These are phyloP conservation scores for Podospora comata DNA, from an alignment of 495 filamentous ascomycete species.

Conservation along the genomic window DNA sequence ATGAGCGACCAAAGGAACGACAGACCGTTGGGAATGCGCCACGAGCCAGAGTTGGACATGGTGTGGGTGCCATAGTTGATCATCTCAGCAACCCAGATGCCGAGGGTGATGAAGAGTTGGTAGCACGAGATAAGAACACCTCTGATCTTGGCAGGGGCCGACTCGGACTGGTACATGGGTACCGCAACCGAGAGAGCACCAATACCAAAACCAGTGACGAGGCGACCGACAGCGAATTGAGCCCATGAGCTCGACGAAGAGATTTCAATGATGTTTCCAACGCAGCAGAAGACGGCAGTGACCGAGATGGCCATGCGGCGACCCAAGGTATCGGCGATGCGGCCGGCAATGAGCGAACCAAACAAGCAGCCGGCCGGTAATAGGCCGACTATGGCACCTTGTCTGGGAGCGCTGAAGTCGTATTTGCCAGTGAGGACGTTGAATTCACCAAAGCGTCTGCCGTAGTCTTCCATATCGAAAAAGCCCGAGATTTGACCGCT, in stretches of 20 bases:
- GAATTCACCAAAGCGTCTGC: constrained; percentile 45
- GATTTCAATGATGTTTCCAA: constrained; percentile 67
- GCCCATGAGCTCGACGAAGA: constrained; percentile 51
- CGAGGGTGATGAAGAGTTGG: constrained; percentile 84
- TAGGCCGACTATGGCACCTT: constrained; percentile 54
- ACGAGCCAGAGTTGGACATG: constrained; percentile 54
- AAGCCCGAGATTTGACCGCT: constrained; percentile 53
- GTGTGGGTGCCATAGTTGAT: constrained; percentile 73
- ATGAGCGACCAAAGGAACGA: constrained; percentile 73
- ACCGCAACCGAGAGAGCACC: constrained; percentile 68
- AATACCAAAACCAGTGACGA: constrained; percentile 66
- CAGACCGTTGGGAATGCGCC: constrained; percentile 79
- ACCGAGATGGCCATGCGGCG: constrained; percentile 49
- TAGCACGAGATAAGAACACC: constrained; percentile 69
- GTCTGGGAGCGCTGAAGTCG: constrained; percentile 47
- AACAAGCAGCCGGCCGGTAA: constrained; percentile 67
- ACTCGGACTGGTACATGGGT: constrained; percentile 73
- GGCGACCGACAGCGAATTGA: constrained; percentile 53
- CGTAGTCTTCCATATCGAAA: constrained; percentile 58
- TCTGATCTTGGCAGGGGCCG: constrained; percentile 61
- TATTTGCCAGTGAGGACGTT: constrained; percentile 29
- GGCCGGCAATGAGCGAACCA: constrained; percentile 63
- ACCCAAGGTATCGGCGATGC: constrained; percentile 49
- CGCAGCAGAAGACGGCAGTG: constrained; percentile 60
- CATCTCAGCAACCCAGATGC: constrained; percentile 78